Evolutionary conservation across 768 basidiomycete genomes (phyloP), one percentile per base, ranked within the genome.

Genomic region (Hydnomerulius pinastri): DNA sequence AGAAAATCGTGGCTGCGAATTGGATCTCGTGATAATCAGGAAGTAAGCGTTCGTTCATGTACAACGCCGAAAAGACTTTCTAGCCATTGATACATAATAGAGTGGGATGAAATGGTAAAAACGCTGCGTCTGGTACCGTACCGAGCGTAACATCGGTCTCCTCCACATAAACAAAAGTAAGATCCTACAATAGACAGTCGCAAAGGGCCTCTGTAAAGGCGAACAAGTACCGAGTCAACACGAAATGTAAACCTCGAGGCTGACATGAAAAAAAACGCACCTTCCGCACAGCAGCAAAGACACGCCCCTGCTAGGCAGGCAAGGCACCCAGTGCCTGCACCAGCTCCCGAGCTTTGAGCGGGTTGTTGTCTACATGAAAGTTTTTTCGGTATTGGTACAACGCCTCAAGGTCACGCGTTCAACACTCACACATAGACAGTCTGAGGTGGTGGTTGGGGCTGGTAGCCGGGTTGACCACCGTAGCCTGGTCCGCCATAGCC

Each of bases 351-450:
- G 37, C 70, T 64, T 48, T 73, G 73, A 6, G 20, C 12, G 13
- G 68, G 70, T 57, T 78, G 77, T 64, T 76, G 77, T 41, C 76
- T 78, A 40, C 12, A 20, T 18, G 39, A n/a, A 48, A 24, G 8
- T 7, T 8, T 44, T 39, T 48, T 11, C 17, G 27, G 23, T 23
- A 42, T 28, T 30, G 28, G 35, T 30, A 13, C 4, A 17, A 7
- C 28, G 4, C 4, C 2, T n/a, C 15, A 40, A 27, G 18, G 6
- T 17, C n/a, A n/a, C n/a, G n/a, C n/a, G n/a, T n/a, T n/a, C n/a
- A n/a, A 29, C 29, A 77, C 87, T 57, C 62, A 90, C 89, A 90
- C 86, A 62, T 89, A 87, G 45, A 92, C 83, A 0, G 86, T 83
- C 65, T 92, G 89, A 15, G 90, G 90, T n/a, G 82, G 83, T 15